Evolutionary conservation across 2,329 filamentous ascomycete genomes (phyloP).

Genomic region (Cladosporium cucumerinum): DNA sequence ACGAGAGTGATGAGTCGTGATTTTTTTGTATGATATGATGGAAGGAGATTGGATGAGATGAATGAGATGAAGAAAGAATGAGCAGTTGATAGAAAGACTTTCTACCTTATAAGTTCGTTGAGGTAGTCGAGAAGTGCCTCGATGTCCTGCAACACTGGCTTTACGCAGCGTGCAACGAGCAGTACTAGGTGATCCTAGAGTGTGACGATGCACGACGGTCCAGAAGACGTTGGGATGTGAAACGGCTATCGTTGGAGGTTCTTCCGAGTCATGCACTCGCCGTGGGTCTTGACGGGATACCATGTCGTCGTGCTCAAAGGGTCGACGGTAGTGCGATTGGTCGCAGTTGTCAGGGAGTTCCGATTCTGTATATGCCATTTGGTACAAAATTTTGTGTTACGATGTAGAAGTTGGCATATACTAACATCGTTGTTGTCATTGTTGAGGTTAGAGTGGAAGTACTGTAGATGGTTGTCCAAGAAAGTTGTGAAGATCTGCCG

Average conservation of each 20-base stretch:
- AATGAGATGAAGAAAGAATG: background rate
- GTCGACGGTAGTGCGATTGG: background rate
- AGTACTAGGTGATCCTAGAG: background rate
- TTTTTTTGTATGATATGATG: background rate
- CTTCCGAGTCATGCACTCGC: background rate
- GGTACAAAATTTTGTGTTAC: background rate
- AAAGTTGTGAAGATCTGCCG: background rate
- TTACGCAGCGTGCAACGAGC: background rate
- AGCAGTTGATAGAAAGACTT: background rate
- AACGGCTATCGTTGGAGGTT: conserved; percentile 5
- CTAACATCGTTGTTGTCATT: background rate
- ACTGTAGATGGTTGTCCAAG: background rate
- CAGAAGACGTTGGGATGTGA: conserved; percentile 5
- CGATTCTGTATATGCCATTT: background rate
- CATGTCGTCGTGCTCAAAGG: background rate
- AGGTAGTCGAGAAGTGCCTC: background rate
- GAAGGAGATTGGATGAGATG: conserved; percentile 8
- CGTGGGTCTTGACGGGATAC: background rate
- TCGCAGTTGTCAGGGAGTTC: background rate
- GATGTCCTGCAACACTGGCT: background rate
- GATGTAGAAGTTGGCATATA: background rate
- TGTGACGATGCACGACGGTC: background rate
- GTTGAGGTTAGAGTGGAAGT: background rate
- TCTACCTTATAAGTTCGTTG: background rate
- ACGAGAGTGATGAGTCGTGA: conserved; percentile 3